Evolutionary conservation across 805 yeast genomes (phyloP).

Genomic region (Wickerhamomyces bisporus): DNA sequence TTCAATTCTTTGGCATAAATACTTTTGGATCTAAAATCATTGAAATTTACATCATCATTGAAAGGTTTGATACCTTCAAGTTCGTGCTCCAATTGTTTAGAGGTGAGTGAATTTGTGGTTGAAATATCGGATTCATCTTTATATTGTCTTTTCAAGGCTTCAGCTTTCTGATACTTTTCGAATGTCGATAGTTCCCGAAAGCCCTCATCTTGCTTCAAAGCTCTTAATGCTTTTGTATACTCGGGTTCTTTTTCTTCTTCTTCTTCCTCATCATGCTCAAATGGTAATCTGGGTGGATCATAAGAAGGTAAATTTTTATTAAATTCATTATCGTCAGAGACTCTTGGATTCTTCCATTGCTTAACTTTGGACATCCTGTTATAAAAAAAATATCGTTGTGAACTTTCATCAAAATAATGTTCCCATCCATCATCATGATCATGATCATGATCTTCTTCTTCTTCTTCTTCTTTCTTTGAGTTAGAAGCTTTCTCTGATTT

Average conservation of each 20-base stretch:
- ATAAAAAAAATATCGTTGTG: conserved; percentile 8
- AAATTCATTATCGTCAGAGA: conserved; percentile 3
- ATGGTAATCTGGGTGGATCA: conserved; percentile 11
- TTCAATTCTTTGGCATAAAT: conserved; percentile 4
- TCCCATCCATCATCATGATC: conserved; percentile 11
- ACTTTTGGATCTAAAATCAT: conserved; percentile 4
- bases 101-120: not conserved
- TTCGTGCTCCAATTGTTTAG: not conserved
- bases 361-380: conserved; percentile 4
- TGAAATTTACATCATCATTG: conserved; percentile 3
- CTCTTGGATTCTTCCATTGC: conserved; percentile 14
- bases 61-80: conserved; percentile 3
- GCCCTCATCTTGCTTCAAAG: conserved; percentile 5
- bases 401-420: conserved; percentile 6
- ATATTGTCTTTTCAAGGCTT: conserved; percentile 3
- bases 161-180: conserved; percentile 9
- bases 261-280: conserved; percentile 6
- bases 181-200: conserved; percentile 7
- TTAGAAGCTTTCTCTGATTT: not conserved
- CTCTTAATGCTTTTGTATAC: not conserved
- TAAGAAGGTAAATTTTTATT: conserved; percentile 7
- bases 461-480: not conserved
- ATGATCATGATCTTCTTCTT: not conserved
- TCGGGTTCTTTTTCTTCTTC: no score
- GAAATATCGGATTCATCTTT: not conserved